These are phyloP conservation scores for Epichloe sp. DNA, from an alignment of 2,329 filamentous ascomycete species.

Conservation along the genomic window DNA sequence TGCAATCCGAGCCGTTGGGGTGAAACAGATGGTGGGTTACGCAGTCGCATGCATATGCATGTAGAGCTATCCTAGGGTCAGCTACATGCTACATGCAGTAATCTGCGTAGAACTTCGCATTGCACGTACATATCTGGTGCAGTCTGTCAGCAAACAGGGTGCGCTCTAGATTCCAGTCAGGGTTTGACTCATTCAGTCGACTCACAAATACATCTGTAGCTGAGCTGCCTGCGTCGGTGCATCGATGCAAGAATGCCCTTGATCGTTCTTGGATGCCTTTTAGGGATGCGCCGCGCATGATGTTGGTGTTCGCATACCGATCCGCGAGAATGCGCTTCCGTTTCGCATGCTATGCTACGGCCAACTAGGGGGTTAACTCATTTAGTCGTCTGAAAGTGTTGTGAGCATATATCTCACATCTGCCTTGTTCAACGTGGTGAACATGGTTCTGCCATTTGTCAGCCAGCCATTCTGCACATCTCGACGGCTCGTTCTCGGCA, in stretches of 20 bases:
- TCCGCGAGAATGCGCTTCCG: slow-evolving; percentile 52
- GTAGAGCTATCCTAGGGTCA: slow-evolving; percentile 26
- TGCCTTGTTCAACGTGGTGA: slow-evolving; percentile 41
- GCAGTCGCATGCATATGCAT: slow-evolving; percentile 58
- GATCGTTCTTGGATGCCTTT: slow-evolving; percentile 45
- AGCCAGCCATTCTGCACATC: neutral
- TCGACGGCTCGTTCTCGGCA: neutral
- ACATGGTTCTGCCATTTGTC: slow-evolving; percentile 37
- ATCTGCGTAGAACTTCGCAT: neutral
- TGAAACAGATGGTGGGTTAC: slow-evolving; percentile 58
- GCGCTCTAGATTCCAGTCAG: neutral
- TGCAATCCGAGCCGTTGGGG: slow-evolving; percentile 48
- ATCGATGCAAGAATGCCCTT: slow-evolving; percentile 39
- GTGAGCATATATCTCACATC: slow-evolving; percentile 25
- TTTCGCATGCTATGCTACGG: slow-evolving; percentile 50
- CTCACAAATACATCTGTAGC: slow-evolving; percentile 45
- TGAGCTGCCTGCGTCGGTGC: slow-evolving; percentile 23
- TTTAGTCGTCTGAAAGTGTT: neutral
- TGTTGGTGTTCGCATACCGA: slow-evolving; percentile 55
- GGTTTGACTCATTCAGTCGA: neutral
- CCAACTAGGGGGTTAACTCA: neutral
- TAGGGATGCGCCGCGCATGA: slow-evolving; percentile 42
- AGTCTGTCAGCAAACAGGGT: neutral
- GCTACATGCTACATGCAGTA: neutral
- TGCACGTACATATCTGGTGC: slow-evolving; percentile 4